Evolutionary conservation across 176 grass and related monocot genomes (phyloP).

Genomic region (Carex littledalei): DNA sequence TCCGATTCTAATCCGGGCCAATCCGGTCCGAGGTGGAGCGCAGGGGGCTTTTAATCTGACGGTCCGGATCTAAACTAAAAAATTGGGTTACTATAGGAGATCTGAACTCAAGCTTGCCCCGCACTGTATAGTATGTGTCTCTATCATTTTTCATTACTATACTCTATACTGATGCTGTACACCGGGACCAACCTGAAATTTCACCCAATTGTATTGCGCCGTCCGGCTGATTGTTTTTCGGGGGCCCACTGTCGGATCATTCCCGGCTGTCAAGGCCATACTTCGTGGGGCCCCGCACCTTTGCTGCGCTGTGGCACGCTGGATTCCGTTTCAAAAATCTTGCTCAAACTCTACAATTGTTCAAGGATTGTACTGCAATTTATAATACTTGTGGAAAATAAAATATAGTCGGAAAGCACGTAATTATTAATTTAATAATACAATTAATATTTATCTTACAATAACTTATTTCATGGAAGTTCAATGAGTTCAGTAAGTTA

Average conservation of each 20-base stretch:
- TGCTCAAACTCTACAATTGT: background rate
- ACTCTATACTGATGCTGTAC: background rate
- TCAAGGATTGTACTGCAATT: background rate
- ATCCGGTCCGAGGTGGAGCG: too few species aligned
- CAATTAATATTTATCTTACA: too few species aligned
- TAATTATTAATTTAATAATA: background rate
- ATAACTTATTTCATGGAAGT: background rate
- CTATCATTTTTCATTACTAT: background rate
- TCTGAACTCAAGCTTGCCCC: background rate
- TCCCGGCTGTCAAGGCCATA: constrained; percentile 12
- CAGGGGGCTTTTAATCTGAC: too few species aligned
- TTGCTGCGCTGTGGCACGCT: background rate
- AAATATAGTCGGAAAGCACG: background rate
- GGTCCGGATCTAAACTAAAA: too few species aligned
- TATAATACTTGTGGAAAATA: background rate
- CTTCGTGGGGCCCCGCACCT: background rate
- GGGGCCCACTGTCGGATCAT: constrained; percentile 20
- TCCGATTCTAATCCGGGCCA: too few species aligned
- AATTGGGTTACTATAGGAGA: too few species aligned
- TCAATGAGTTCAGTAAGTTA: background rate
- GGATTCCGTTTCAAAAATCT: background rate
- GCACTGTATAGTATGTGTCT: background rate
- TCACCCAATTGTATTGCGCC: background rate
- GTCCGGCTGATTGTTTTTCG: background rate
- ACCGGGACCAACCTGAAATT: background rate